Percentiles rank a stretch among this genome's conserved stretches.
These are phyloP conservation scores for Nothopassalora personata DNA, from an alignment of 2,329 filamentous ascomycete species.

Conservation along the genomic window DNA sequence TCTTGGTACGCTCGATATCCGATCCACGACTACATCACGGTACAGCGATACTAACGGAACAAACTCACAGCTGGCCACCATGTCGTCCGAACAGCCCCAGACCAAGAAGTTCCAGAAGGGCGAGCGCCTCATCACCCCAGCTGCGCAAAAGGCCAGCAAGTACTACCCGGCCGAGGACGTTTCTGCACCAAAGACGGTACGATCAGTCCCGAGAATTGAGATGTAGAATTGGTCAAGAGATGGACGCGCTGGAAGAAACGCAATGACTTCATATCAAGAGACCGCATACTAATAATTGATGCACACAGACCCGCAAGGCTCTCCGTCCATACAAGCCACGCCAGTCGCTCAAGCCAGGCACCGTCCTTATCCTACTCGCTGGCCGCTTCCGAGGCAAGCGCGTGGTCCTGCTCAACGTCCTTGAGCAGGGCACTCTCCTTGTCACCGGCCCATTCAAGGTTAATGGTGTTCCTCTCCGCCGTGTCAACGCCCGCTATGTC, in stretches of 20 bases:
- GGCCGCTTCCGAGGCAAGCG: conserved; percentile 99
- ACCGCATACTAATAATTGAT: conserved; percentile 14
- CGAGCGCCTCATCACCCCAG: conserved; percentile 82
- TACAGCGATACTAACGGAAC: conserved; percentile 2
- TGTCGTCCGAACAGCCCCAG: conserved; percentile 36
- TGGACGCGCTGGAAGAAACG: neutral
- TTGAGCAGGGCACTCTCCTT: conserved; percentile 95
- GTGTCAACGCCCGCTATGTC: conserved; percentile 87
- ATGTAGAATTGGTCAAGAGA: neutral
- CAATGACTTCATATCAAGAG: conserved; percentile 5
- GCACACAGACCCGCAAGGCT: conserved; percentile 81
- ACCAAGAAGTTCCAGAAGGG: conserved; percentile 98
- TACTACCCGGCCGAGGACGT: conserved; percentile 98
- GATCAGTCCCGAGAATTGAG: conserved; percentile 32
- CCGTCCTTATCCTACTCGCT: conserved; percentile 97
- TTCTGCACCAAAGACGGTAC: conserved; percentile 85
- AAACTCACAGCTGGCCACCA: conserved; percentile 22
- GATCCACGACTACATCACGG: neutral
- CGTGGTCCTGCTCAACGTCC: conserved; percentile 96
- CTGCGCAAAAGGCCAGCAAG: conserved; percentile 91
- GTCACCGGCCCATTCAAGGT: conserved; percentile 99
- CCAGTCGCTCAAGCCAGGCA: conserved; percentile 84
- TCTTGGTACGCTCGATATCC: conserved; percentile 8
- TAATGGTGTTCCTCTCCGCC: conserved; percentile 96
- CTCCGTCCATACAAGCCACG: conserved; percentile 82